These are phyloP conservation scores for Phyllosticta citrichinensis DNA, from an alignment of 2,329 filamentous ascomycete genomes.

Conservation along the genomic window DNA sequence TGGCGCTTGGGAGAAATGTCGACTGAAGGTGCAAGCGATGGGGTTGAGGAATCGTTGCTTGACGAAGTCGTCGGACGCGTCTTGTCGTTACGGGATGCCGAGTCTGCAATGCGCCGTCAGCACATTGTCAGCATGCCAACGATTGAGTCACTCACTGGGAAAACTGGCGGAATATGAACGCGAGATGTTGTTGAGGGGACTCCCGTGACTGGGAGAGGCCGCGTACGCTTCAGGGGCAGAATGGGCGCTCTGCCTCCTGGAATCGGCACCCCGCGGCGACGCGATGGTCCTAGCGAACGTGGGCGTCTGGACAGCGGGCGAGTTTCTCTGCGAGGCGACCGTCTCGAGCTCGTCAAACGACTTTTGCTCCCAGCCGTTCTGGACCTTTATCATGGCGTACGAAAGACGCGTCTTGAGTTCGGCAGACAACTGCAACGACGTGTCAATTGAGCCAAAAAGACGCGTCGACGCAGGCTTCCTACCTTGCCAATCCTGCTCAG, in stretches of 20 bases:
- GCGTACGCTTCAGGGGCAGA: conserved; percentile 26
- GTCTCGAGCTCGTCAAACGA: conserved; percentile 65
- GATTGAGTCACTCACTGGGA: neutral
- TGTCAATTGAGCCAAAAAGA: conserved; percentile 11
- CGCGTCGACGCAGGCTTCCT: conserved; percentile 16
- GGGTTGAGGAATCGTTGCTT: conserved; percentile 14
- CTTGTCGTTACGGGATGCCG: conserved; percentile 11
- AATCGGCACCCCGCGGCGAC: neutral
- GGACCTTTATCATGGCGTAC: conserved; percentile 90
- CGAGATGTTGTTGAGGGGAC: neutral
- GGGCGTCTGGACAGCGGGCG: conserved; percentile 8
- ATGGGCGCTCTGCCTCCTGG: conserved; percentile 25
- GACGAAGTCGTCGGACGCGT: conserved; percentile 21
- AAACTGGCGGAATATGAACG: neutral
- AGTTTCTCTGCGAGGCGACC: conserved; percentile 14
- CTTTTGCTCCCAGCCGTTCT: conserved; percentile 72
- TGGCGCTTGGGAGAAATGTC: conserved; percentile 25
- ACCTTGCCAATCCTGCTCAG: conserved; percentile 72
- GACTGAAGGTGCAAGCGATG: conserved; percentile 24
- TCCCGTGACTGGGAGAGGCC: conserved; percentile 14
- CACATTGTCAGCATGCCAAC: neutral
- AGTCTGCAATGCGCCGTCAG: neutral
- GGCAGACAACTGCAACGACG: conserved; percentile 51
- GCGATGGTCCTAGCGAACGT: neutral
- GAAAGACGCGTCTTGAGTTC: conserved; percentile 76